Evolutionary conservation across 345 rosid genomes (phyloP).

Genomic region (Citrus trifoliata): DNA sequence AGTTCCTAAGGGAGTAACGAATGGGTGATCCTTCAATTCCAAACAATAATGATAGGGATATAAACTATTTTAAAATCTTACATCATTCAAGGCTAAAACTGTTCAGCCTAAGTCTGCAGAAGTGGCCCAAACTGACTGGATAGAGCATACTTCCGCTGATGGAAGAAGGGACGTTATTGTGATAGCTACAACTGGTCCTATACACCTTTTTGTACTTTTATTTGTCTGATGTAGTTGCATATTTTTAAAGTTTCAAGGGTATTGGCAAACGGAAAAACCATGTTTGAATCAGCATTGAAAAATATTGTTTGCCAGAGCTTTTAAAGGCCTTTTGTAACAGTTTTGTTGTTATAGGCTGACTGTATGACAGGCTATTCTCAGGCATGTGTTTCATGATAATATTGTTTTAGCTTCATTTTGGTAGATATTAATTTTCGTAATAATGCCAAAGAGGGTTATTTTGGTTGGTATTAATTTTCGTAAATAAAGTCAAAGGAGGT

Average conservation of each 20-base stretch:
- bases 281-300: neutral
- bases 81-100: neutral
- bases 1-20: no score
- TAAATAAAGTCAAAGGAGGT: neutral
- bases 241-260: no score
- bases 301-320: neutral
- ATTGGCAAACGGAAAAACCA: neutral
- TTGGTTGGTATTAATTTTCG: neutral
- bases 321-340: neutral
- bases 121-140: constrained; percentile 62
- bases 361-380: no score
- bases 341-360: neutral
- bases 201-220: no score
- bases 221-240: no score
- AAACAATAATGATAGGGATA: no score
- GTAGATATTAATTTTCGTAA: neutral
- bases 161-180: constrained; percentile 49
- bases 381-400: neutral
- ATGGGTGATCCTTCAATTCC: no score
- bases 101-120: constrained; percentile 39
- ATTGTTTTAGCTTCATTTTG: neutral
- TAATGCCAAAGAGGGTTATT: no score
- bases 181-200: no score
- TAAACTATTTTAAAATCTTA: neutral
- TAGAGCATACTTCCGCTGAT: constrained; percentile 75